Percentiles rank a stretch among this genome's conserved stretches.
Evolutionary conservation across 1,284 basidiomycete genomes (phyloP).

Genomic region (Peniophora sp.): DNA sequence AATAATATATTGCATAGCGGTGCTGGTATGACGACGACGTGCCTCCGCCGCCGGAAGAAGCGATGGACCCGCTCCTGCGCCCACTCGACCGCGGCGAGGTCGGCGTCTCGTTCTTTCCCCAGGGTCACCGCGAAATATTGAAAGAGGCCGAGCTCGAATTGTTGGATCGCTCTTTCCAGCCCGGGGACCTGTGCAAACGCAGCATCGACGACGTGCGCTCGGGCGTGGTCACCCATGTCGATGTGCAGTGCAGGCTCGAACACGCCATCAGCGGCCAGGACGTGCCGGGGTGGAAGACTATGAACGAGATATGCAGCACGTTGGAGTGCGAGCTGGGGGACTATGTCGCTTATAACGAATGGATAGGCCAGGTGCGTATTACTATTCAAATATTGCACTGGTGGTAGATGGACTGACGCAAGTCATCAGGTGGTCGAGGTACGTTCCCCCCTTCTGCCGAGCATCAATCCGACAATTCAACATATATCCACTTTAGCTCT

Average conservation of each 20-base stretch:
- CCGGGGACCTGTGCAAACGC: constrained; percentile 81
- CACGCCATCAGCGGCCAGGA: constrained; percentile 67
- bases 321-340: constrained; percentile 69
- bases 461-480: neutral
- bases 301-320: constrained; percentile 51
- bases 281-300: constrained; percentile 57
- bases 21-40: constrained; percentile 81
- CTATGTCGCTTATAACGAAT: constrained; percentile 76
- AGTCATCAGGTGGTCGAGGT: constrained; percentile 42
- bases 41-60: constrained; percentile 33
- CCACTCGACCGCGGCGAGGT: constrained; percentile 76
- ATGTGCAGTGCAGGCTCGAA: constrained; percentile 58
- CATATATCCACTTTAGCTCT: constrained; percentile 45
- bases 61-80: constrained; percentile 64
- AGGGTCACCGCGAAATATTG: constrained; percentile 59
- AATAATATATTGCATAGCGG: constrained; percentile 33
- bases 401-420: constrained; percentile 1
- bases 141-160: constrained; percentile 64
- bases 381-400: neutral
- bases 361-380: constrained; percentile 77
- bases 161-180: constrained; percentile 72
- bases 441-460: constrained; percentile 7
- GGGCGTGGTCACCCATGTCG: constrained; percentile 65
- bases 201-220: constrained; percentile 65
- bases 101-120: constrained; percentile 66